Base-by-base conservation (phyloP, 306 rosid genomes). In the Prosopis cineraria region DNA sequence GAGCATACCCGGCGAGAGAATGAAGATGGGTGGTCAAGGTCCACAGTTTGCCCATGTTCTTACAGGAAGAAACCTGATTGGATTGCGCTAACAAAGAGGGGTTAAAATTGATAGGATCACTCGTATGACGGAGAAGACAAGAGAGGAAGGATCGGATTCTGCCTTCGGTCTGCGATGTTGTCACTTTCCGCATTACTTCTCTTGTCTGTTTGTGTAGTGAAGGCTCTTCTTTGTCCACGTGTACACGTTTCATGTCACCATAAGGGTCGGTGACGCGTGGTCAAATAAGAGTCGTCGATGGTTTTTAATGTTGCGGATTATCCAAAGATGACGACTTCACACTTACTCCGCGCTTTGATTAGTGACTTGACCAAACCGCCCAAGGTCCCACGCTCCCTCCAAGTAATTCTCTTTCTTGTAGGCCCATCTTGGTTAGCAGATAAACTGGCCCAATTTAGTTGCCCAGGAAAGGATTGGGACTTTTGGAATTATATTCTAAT, bases 21-120 rank as follows among this genome's bases (percentile, higher is more conserved):
- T 95, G 99, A 74, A 88, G 87, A 31, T 95, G 99, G 39, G 81
- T 58, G 66, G 83, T 69, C 39, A 95, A 79, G 39, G 91, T 91
- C 91, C 89, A 85, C 36, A 89, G 78, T 80, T 91, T 93, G 58
- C 90, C 85, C 98, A 95, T 94, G 3, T 67, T 29, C 6, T 65
- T n/a, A 1, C 0, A 10, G n/a, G 1, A 5, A 65, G 19, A n/a
- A 65, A n/a, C 0, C 36, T 25, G 17, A 58, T 27, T 58, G 34
- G 33, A 24, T 58, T 58, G 36, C 6, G 36, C 1, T 1, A 9
- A 1, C 0, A 60, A 60, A 65, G 36, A 27, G 30, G 12, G 41
- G 41, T 17, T 19, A 20, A 4, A 27, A 52, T 6, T n/a, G 7
- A 48, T 0, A 40, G 25, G 25, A 1, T 7, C 0, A 7, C 22